phyloP scores from a whole-genome alignment of 2,329 filamentous ascomycete genomes.

The Hypoxylon sp. region DNA sequence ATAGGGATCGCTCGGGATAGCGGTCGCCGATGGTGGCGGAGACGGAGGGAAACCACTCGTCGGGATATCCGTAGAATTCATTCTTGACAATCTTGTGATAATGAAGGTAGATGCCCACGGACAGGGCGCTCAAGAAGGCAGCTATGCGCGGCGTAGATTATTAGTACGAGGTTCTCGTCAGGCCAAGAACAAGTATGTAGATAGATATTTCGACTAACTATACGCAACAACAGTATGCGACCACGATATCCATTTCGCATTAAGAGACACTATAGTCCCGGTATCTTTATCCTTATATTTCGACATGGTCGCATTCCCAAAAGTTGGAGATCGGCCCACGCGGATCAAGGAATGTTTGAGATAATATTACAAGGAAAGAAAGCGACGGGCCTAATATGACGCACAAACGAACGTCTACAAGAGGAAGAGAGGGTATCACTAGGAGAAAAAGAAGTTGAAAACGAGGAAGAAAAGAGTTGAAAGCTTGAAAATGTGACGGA shows the following conservation, averaged over 20 bases:
- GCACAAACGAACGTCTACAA: conserved; percentile 2
- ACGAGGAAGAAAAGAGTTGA: background rate
- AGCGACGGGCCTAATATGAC: no score
- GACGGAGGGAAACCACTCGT: conserved; percentile 97
- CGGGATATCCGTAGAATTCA: conserved; percentile 91
- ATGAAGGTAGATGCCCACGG: conserved; percentile 83
- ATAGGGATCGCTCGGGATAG: conserved; percentile 95
- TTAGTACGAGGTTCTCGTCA: no score
- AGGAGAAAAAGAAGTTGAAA: background rate
- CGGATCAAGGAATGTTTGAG: conserved; percentile 5
- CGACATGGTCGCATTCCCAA: conserved; percentile 35
- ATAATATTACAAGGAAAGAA: conserved; percentile 6
- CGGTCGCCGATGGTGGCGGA: conserved; percentile 97
- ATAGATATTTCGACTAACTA: conserved; percentile 58
- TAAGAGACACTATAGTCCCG: conserved; percentile 71
- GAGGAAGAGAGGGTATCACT: background rate
- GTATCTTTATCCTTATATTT: conserved; percentile 71
- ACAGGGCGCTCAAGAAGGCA: conserved; percentile 85
- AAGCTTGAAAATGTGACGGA: conserved; percentile 5
- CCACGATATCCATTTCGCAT: conserved; percentile 91
- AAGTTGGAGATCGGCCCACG: conserved; percentile 4
- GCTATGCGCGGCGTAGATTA: no score
- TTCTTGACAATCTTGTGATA: conserved; percentile 98
- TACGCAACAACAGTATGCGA: conserved; percentile 86
- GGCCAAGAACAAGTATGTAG: background rate